These are phyloP conservation scores for Hibiscus syriacus DNA, from an alignment of 345 rosid genomes.

Conservation along the genomic window DNA sequence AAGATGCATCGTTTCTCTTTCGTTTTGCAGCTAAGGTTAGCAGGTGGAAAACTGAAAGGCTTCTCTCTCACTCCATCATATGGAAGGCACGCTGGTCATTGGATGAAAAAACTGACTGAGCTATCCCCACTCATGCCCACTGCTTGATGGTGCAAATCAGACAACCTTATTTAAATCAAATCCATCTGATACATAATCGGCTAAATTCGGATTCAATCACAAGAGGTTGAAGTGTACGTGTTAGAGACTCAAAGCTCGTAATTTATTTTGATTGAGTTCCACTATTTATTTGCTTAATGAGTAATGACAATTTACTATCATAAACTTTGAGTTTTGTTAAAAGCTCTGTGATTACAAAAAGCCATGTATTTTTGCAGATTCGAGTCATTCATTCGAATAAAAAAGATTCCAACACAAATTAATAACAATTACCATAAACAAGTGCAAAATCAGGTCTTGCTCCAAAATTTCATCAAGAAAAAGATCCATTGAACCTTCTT, in stretches of 20 bases:
- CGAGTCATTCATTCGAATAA: background rate
- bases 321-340: background rate
- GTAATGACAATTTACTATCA: background rate
- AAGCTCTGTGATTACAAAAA: background rate
- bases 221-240: too few species aligned
- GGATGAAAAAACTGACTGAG: constrained; percentile 51
- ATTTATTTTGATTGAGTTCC: too few species aligned
- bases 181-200: background rate
- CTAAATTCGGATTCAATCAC: background rate
- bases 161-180: background rate
- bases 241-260: too few species aligned
- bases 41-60: constrained; percentile 50
- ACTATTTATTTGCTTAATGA: too few species aligned
- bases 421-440: background rate
- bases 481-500: background rate
- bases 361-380: background rate
- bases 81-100: constrained; percentile 80
- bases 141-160: background rate
- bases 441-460: background rate
- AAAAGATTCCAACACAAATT: background rate
- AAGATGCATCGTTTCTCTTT: background rate
- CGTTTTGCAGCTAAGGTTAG: constrained; percentile 47
- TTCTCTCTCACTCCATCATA: constrained; percentile 39
- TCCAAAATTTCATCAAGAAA: background rate
- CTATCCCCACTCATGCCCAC: background rate